Conservation (phyloP, 345 rosid genomes). For the Camelina sativa region DNA sequence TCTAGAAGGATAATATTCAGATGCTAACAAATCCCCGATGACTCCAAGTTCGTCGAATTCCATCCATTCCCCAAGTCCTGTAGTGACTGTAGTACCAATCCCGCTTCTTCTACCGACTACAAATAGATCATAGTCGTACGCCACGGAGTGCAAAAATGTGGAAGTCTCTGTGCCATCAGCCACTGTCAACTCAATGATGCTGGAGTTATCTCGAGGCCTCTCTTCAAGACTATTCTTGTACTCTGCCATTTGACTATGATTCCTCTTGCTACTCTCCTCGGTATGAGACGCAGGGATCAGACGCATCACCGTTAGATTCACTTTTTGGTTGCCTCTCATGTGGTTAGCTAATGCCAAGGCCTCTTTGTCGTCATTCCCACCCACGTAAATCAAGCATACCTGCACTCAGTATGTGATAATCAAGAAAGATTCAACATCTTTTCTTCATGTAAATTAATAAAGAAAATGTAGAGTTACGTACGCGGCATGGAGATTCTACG, state of each 20-base stretch:
- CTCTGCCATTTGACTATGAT: slow-evolving; percentile 34
- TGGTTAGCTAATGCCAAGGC: slow-evolving; percentile 55
- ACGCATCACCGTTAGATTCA: slow-evolving; percentile 45
- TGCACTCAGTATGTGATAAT: neutral
- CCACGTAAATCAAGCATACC: slow-evolving; percentile 53
- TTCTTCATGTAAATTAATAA: neutral
- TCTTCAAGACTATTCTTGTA: neutral
- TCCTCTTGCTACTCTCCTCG: slow-evolving; percentile 29
- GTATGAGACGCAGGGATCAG: slow-evolving; percentile 7
- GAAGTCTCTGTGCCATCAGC: slow-evolving; percentile 51
- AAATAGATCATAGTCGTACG: slow-evolving; percentile 47
- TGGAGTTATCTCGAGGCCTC: slow-evolving; percentile 6
- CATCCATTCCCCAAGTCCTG: slow-evolving; percentile 62
- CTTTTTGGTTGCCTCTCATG: slow-evolving; percentile 44
- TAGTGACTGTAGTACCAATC: slow-evolving; percentile 40
- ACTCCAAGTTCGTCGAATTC: slow-evolving; percentile 69
- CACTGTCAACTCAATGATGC: slow-evolving; percentile 37
- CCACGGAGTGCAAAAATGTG: slow-evolving; percentile 42
- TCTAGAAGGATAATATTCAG: slow-evolving; percentile 49
- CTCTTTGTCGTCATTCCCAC: slow-evolving; percentile 69
- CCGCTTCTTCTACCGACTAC: slow-evolving; percentile 59
- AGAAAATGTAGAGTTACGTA: slow-evolving; percentile 10
- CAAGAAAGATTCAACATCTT: neutral
- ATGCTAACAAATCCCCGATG: slow-evolving; percentile 68
- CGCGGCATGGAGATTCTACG: slow-evolving; percentile 33